Conservation (phyloP, 371 early-diverging fungal genomes). For the Mucor lusitanicus region DNA sequence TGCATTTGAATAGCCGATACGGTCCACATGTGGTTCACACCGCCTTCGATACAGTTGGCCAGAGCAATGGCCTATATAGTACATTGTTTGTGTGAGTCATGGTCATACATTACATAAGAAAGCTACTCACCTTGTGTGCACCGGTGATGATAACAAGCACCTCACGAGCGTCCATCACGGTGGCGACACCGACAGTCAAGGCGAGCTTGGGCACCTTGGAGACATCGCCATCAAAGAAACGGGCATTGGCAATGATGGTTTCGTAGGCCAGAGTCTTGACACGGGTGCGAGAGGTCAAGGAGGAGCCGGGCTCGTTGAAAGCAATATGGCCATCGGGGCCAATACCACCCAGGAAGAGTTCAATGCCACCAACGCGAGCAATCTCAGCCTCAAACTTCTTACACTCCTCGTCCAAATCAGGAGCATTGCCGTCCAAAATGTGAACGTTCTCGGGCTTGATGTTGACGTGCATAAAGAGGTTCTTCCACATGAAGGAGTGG, state of each 20-base stretch:
- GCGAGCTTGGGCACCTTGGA: constrained; percentile 86
- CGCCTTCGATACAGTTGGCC: constrained; percentile 84
- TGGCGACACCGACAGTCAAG: constrained; percentile 84
- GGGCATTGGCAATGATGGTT: constrained; percentile 86
- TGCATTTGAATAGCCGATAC: constrained; percentile 85
- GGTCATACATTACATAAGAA: constrained; percentile 23
- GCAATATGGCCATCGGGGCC: constrained; percentile 91
- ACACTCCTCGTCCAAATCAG: constrained; percentile 79
- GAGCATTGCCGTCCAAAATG: constrained; percentile 82
- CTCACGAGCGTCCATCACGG: constrained; percentile 87
- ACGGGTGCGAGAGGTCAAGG: constrained; percentile 80
- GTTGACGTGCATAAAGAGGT: constrained; percentile 83
- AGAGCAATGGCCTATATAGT: constrained; percentile 64
- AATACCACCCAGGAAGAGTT: constrained; percentile 50
- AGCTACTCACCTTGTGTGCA: constrained; percentile 69
- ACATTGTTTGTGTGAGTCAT: constrained; percentile 25
- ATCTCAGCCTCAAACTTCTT: constrained; percentile 77
- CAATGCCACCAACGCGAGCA: constrained; percentile 63
- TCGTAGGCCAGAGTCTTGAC: constrained; percentile 89
- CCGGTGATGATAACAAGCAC: constrained; percentile 87
- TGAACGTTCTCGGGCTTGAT: constrained; percentile 80
- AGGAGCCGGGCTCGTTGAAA: constrained; percentile 88
- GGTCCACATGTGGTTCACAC: constrained; percentile 89
- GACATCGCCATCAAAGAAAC: constrained; percentile 85
- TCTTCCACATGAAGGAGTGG: constrained; percentile 87